phyloP scores from a whole-genome alignment of 768 basidiomycete species.

The Boletus rubroflammeus region DNA sequence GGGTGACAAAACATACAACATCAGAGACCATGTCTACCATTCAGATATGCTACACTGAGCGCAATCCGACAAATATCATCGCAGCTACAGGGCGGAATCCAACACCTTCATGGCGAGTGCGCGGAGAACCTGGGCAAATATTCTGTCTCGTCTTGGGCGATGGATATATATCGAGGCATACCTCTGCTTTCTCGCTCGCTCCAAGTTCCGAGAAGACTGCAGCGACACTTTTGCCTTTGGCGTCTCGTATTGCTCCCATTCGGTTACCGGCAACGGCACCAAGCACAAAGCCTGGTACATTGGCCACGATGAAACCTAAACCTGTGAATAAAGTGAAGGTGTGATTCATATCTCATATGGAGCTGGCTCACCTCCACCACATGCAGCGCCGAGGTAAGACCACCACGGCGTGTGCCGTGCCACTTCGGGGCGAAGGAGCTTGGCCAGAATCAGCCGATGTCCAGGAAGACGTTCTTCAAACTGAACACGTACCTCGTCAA shows the following conservation, averaged over 20 bases:
- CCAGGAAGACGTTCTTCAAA: background rate
- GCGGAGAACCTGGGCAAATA: conserved; percentile 59
- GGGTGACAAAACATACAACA: background rate
- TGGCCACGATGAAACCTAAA: conserved; percentile 52
- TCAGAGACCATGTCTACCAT: background rate
- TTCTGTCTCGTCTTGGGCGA: background rate
- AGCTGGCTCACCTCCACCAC: conserved; percentile 52
- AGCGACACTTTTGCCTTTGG: conserved; percentile 91
- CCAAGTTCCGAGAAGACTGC: conserved; percentile 79
- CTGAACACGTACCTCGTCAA: conserved; percentile 70
- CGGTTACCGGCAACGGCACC: conserved; percentile 87
- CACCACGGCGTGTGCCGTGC: conserved; percentile 68
- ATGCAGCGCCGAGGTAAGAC: conserved; percentile 67
- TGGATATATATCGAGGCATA: conserved; percentile 31
- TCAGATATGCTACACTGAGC: conserved; percentile 9
- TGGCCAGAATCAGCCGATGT: conserved; percentile 23
- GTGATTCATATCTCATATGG: conserved; percentile 2
- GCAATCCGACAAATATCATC: background rate
- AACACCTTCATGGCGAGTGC: conserved; percentile 81
- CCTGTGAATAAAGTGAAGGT: conserved; percentile 38
- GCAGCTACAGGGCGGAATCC: conserved; percentile 50
- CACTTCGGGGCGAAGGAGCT: conserved; percentile 79
- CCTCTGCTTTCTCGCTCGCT: conserved; percentile 83
- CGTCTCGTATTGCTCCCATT: conserved; percentile 88
- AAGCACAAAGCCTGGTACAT: conserved; percentile 80